These are phyloP conservation scores for Thelonectria olida DNA, from an alignment of 2,329 filamentous ascomycete genomes.

Conservation along the genomic window DNA sequence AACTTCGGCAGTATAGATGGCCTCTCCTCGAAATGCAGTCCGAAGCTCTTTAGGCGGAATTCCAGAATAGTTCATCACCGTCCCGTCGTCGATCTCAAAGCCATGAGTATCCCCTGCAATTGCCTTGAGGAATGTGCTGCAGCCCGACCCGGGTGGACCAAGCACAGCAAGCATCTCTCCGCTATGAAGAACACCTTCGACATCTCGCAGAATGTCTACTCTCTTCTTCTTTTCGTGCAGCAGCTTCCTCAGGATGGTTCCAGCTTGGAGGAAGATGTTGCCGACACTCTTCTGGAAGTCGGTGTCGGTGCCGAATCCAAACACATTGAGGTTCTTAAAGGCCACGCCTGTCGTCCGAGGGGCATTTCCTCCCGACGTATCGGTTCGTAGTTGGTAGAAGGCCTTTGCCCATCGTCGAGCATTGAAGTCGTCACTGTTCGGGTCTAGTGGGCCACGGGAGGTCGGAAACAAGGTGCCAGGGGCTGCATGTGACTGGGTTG, in stretches of 20 bases:
- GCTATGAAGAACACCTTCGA: slow-evolving; percentile 34
- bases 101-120: slow-evolving; percentile 59
- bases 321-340: slow-evolving; percentile 39
- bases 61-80: slow-evolving; percentile 55
- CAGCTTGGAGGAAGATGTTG: slow-evolving; percentile 36
- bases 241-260: slow-evolving; percentile 24
- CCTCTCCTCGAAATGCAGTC: slow-evolving; percentile 67
- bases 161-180: slow-evolving; percentile 44
- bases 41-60: slow-evolving; percentile 10
- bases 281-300: slow-evolving; percentile 43
- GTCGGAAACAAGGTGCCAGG: slow-evolving; percentile 40
- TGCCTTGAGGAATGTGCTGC: slow-evolving; percentile 63
- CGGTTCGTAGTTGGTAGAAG: slow-evolving; percentile 39
- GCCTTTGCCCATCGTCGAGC: slow-evolving; percentile 55
- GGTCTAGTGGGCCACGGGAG: slow-evolving; percentile 46
- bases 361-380: slow-evolving; percentile 36
- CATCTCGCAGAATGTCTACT: slow-evolving; percentile 29
- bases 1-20: slow-evolving; percentile 82
- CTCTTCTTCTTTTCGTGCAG: slow-evolving; percentile 19
- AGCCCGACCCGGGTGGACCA: slow-evolving; percentile 62
- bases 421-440: slow-evolving; percentile 51
- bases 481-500: slow-evolving; percentile 36
- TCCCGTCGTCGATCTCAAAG: slow-evolving; percentile 24
- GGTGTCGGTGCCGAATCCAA: slow-evolving; percentile 40
- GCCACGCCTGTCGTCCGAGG: slow-evolving; percentile 42